Conservation (phyloP, 768 basidiomycete species). For the Podaxis mareebaensis region DNA sequence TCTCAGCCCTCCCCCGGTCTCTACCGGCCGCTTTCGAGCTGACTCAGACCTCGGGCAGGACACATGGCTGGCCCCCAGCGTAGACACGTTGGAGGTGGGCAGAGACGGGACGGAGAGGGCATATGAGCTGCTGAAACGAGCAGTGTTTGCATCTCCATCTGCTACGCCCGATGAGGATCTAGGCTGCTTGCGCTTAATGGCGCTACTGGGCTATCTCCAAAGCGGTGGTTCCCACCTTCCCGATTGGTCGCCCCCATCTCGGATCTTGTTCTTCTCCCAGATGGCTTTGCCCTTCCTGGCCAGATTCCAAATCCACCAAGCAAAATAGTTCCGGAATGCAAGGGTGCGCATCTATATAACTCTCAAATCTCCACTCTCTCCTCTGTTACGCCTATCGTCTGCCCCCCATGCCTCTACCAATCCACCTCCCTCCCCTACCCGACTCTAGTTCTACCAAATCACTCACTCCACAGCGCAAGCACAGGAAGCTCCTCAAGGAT, state of each 20-base stretch:
- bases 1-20: slow-evolving; percentile 5
- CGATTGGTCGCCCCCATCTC: slow-evolving; percentile 40
- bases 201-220: slow-evolving; percentile 40
- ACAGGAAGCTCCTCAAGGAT: slow-evolving; percentile 83
- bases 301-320: slow-evolving; percentile 25
- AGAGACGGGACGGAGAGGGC: not conserved
- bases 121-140: slow-evolving; percentile 20
- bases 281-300: slow-evolving; percentile 17
- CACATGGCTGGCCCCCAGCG: not conserved
- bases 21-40: not conserved
- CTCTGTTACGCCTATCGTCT: slow-evolving; percentile 22
- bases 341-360: slow-evolving; percentile 27
- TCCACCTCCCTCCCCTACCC: slow-evolving; percentile 30
- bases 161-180: slow-evolving; percentile 20
- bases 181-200: slow-evolving; percentile 9
- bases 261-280: slow-evolving; percentile 45
- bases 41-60: not conserved
- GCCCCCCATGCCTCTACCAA: slow-evolving; percentile 18
- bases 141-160: slow-evolving; percentile 27
- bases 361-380: slow-evolving; percentile 24
- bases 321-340: slow-evolving; percentile 28
- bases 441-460: slow-evolving; percentile 29
- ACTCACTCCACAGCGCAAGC: slow-evolving; percentile 78
- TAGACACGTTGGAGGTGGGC: not conserved
- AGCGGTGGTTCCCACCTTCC: slow-evolving; percentile 49